Evolutionary conservation across 208 protist genomes (phyloP).

Genomic region (Acanthamoeba polyphaga): DNA sequence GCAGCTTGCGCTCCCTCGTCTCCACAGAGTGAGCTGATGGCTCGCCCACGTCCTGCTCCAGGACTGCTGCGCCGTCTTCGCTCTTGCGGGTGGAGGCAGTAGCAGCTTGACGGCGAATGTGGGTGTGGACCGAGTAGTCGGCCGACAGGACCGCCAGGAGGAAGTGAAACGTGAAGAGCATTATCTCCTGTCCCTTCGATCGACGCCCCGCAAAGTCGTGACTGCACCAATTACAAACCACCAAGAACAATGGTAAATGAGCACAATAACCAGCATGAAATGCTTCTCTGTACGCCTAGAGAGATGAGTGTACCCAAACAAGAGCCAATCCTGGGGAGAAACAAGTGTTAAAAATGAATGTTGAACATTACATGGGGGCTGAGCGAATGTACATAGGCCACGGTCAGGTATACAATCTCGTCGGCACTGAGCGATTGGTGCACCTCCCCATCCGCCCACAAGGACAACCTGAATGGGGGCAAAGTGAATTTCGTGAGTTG

Average conservation of each 20-base stretch:
- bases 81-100: background rate
- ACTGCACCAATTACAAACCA: background rate
- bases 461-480: background rate
- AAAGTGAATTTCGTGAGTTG: too few relatives aligned
- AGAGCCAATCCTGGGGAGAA: slow-evolving; percentile 75
- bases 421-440: slow-evolving; percentile 76
- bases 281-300: too few relatives aligned
- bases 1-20: background rate
- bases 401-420: slow-evolving; percentile 83
- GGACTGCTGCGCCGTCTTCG: background rate
- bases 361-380: background rate
- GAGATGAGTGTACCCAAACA: slow-evolving; percentile 83
- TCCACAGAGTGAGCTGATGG: too few relatives aligned
- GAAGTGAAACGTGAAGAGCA: slow-evolving; percentile 79
- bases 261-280: background rate
- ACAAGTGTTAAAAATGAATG: background rate
- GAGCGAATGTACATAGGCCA: slow-evolving; percentile 76
- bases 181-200: slow-evolving; percentile 78
- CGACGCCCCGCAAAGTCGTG: slow-evolving; percentile 25
- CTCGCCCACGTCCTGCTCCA: too few relatives aligned
- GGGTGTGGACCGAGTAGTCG: background rate
- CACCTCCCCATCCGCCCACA: slow-evolving; percentile 85
- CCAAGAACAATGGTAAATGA: background rate
- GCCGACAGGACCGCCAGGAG: background rate
- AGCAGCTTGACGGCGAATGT: background rate